These are phyloP conservation scores for Pinus taeda DNA, from an alignment of 75 land plant genomes.

Conservation along the genomic window DNA sequence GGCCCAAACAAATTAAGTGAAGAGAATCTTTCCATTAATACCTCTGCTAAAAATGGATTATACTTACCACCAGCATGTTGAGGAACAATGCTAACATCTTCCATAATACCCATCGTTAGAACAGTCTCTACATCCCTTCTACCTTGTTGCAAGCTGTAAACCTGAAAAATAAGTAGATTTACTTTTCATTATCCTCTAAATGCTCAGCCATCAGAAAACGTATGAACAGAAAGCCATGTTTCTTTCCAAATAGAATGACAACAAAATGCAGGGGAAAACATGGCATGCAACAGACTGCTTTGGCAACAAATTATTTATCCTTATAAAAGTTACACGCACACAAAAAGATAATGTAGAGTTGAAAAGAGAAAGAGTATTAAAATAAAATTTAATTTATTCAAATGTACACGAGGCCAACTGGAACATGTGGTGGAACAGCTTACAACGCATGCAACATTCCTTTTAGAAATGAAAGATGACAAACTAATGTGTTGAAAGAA, in stretches of 20 bases:
- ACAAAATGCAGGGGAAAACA: not conserved
- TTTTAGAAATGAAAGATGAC: no score
- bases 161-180: slow-evolving; percentile 37
- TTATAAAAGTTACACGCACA: no score
- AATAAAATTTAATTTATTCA: no score
- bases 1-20: no score
- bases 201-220: slow-evolving; percentile 6
- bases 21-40: not conserved
- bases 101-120: slow-evolving; percentile 98
- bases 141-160: slow-evolving; percentile 92
- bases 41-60: not conserved
- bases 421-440: no score
- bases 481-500: no score
- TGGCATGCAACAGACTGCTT: not conserved
- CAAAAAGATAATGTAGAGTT: no score
- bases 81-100: slow-evolving; percentile 94
- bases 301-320: no score
- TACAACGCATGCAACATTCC: no score
- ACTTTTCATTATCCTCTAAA: not conserved
- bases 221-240: not conserved
- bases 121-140: slow-evolving; percentile 95
- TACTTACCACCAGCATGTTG: slow-evolving; percentile 84
- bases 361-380: no score
- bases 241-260: not conserved
- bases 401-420: no score